These are phyloP conservation scores for Sporopachydermia quercuum DNA, from an alignment of 805 yeast species.

Conservation along the genomic window DNA sequence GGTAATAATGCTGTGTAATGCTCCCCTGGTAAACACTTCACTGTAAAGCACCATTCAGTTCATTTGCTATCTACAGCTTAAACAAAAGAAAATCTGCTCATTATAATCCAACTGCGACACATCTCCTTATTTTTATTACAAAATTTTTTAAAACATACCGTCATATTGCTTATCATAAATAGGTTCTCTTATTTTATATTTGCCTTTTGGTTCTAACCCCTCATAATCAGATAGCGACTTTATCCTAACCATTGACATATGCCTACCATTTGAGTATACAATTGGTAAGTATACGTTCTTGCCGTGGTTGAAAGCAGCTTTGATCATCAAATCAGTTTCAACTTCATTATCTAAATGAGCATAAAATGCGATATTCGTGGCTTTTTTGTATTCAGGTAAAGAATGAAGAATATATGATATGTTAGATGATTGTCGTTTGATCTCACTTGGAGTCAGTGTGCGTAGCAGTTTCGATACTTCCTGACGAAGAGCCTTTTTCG, in stretches of 20 bases:
- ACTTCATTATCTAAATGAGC: slow-evolving; percentile 71
- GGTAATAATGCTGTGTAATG: too few relatives aligned
- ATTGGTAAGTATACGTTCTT: slow-evolving; percentile 32
- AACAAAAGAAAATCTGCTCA: too few relatives aligned
- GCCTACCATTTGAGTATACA: slow-evolving; percentile 20
- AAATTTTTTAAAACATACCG: background rate
- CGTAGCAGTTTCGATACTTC: background rate
- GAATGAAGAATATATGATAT: slow-evolving; percentile 12
- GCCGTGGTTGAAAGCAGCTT: slow-evolving; percentile 30
- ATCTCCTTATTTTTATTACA: too few relatives aligned
- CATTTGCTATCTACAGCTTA: too few relatives aligned
- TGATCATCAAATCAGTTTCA: slow-evolving; percentile 40
- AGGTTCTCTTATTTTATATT: slow-evolving; percentile 59
- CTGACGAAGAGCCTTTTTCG: background rate
- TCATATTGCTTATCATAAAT: slow-evolving; percentile 12
- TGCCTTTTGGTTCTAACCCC: slow-evolving; percentile 48
- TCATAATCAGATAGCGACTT: slow-evolving; percentile 25
- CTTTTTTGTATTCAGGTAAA: slow-evolving; percentile 24
- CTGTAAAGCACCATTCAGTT: too few relatives aligned
- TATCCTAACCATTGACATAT: slow-evolving; percentile 45
- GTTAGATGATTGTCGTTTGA: slow-evolving; percentile 1
- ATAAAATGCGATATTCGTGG: slow-evolving; percentile 45
- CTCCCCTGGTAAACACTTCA: too few relatives aligned
- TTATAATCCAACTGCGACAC: too few relatives aligned
- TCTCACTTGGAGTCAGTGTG: background rate